Evolutionary conservation across 163 green algal species (phyloP).

Genomic region (Volvox carteri): DNA sequence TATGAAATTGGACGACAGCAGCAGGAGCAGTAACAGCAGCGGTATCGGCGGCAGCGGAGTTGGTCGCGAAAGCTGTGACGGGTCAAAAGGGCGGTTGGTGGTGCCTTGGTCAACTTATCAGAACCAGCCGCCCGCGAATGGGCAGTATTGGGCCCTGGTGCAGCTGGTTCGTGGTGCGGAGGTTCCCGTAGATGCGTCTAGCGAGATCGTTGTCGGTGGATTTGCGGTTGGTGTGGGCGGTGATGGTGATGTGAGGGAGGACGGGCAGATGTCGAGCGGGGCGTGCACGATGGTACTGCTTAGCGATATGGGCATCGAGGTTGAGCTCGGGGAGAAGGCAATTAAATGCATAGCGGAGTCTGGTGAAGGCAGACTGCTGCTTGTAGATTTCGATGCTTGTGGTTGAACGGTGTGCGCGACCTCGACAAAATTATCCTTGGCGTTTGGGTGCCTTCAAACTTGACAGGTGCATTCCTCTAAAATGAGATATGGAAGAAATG

Average conservation of each 20-base stretch:
- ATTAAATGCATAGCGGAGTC: neutral
- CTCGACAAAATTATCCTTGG: too few species aligned
- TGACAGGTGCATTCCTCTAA: too few species aligned
- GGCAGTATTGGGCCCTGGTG: constrained; percentile 40
- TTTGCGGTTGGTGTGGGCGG: neutral
- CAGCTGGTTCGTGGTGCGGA: neutral
- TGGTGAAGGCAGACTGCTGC: neutral
- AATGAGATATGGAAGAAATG: too few species aligned
- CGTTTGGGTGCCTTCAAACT: too few species aligned
- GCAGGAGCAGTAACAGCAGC: neutral
- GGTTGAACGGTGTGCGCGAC: neutral
- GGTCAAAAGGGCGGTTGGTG: neutral
- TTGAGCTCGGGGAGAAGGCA: neutral
- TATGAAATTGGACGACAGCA: constrained; percentile 5
- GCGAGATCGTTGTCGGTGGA: neutral
- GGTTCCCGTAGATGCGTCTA: neutral
- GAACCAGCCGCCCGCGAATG: constrained; percentile 54
- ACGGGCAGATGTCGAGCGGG: neutral
- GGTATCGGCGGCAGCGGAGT: neutral
- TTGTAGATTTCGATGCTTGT: constrained; percentile 50
- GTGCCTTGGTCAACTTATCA: neutral
- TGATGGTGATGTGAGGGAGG: neutral
- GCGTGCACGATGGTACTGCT: neutral
- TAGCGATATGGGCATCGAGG: neutral
- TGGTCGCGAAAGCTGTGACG: neutral